Conservation (phyloP, 257 asterid genomes). For the Craterostigma plantagineum region DNA sequence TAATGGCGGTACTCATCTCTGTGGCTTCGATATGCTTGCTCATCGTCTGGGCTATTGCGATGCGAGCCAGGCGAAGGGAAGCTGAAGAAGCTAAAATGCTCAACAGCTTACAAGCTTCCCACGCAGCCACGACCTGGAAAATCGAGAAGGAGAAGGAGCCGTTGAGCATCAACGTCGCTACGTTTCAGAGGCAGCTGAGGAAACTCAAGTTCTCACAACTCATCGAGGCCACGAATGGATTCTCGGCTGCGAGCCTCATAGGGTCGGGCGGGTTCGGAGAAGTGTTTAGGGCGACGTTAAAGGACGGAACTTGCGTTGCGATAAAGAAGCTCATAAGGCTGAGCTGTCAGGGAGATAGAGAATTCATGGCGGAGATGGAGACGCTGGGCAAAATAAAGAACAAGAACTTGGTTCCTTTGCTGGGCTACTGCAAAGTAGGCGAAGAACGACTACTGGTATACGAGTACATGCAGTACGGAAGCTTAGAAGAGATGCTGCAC, state of each 20-base stretch:
- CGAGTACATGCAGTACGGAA: slow-evolving; percentile 72
- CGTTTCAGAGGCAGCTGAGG: slow-evolving; percentile 66
- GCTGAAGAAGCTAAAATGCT: slow-evolving; percentile 73
- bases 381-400: slow-evolving; percentile 85
- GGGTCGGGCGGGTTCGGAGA: slow-evolving; percentile 96
- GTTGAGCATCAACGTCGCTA: slow-evolving; percentile 80
- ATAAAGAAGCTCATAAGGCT: slow-evolving; percentile 71
- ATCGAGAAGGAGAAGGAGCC: slow-evolving; percentile 97
- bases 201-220: slow-evolving; percentile 75
- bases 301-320: slow-evolving; percentile 85
- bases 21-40: slow-evolving; percentile 53
- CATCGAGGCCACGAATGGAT: slow-evolving; percentile 83
- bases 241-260: slow-evolving; percentile 73
- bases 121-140: slow-evolving; percentile 80
- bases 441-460: slow-evolving; percentile 80
- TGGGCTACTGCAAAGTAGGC: slow-evolving; percentile 83
- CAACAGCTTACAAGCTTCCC: slow-evolving; percentile 40
- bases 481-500: slow-evolving; percentile 80
- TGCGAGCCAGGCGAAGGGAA: slow-evolving; percentile 44
- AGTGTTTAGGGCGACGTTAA: slow-evolving; percentile 71
- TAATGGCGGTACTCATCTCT: slow-evolving; percentile 66
- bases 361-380: slow-evolving; percentile 98
- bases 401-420: slow-evolving; percentile 59
- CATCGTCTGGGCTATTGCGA: slow-evolving; percentile 78
- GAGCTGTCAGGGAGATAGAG: slow-evolving; percentile 79